Base-by-base conservation (phyloP, 2,329 filamentous ascomycete species). In the Septoria linicola region DNA sequence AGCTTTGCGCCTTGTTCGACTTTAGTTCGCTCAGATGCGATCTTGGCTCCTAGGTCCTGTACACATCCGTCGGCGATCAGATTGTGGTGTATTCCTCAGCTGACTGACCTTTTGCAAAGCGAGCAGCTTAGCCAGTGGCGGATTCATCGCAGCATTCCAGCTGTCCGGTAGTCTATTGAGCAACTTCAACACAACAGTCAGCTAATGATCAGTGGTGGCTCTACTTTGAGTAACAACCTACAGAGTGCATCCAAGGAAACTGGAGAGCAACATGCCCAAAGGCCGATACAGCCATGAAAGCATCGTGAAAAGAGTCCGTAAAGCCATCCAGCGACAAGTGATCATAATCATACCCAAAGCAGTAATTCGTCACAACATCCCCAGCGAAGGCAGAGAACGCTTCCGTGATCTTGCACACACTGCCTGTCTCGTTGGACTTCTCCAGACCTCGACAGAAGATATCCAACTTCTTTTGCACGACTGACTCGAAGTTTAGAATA, bases 321-420 rank as follows among this genome's bases (percentile, higher is more conserved):
- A 58, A 53, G 34, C 52, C 55, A 19, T 53, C 49, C 8, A 55
- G 42, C 13, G 44, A 34, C 37, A 58, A 45, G 30, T 58, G 55
- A 31, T 55, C 49, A 30, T 58, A 58, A 25, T 53, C 53, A 25
- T 51, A 58, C 14, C 53, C 55, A 17, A 59, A 59, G 19, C 44
- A 49, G 17, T 56, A 59, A 19, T 58, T 44, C 8, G 55, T 59
- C 25, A 59, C 55, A 7, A 59, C 55, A 49, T 59, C 57, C 3
- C 52, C 52, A 2, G 57, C 49, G 19, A 47, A 54, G 3, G 55
- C 55, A 20, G 49, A 52, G 25, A 54, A 58, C 14, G 55, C 57
- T 35, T 54, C 42, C 8, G 39, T 48, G 31, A 54, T 45, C 8
- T 58, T 58, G 48, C 52, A 55, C 16, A 58, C 40, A 21, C 49